Evolutionary conservation across 345 rosid genomes (phyloP).

Genomic region (Syzygium jambos): DNA sequence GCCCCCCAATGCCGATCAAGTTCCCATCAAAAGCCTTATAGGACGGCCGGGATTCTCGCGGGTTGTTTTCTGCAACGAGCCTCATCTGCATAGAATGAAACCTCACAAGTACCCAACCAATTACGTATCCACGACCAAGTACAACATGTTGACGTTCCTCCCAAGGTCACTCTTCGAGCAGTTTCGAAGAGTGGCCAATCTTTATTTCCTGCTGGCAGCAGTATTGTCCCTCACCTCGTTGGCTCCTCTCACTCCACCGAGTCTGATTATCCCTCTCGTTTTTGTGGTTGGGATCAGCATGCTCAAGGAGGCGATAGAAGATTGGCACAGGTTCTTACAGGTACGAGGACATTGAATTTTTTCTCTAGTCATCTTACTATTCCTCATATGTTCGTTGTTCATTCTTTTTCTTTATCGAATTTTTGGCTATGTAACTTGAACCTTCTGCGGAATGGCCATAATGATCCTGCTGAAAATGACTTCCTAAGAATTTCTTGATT

Average conservation of each 20-base stretch:
- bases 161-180: slow-evolving; percentile 71
- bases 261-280: slow-evolving; percentile 51
- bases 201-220: slow-evolving; percentile 59
- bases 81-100: slow-evolving; percentile 27
- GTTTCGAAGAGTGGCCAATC: slow-evolving; percentile 71
- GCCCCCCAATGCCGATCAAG: slow-evolving; percentile 2
- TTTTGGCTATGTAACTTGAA: not conserved
- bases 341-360: not conserved
- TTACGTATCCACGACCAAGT: slow-evolving; percentile 57
- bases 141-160: slow-evolving; percentile 46
- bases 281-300: slow-evolving; percentile 65
- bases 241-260: slow-evolving; percentile 36
- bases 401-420: not conserved
- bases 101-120: slow-evolving; percentile 38
- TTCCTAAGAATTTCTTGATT: not conserved
- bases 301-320: slow-evolving; percentile 71
- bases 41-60: slow-evolving; percentile 32
- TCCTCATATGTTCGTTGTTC: not conserved
- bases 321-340: slow-evolving; percentile 55
- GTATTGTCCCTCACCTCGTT: slow-evolving; percentile 27
- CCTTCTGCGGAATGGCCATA: not conserved
- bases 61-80: slow-evolving; percentile 50
- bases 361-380: not conserved
- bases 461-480: not conserved
- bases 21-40: slow-evolving; percentile 9